Percentiles rank a stretch among this genome's conserved stretches.
Conservation (phyloP, 2,329 filamentous ascomycete genomes). For the Simplicillium sp. region DNA sequence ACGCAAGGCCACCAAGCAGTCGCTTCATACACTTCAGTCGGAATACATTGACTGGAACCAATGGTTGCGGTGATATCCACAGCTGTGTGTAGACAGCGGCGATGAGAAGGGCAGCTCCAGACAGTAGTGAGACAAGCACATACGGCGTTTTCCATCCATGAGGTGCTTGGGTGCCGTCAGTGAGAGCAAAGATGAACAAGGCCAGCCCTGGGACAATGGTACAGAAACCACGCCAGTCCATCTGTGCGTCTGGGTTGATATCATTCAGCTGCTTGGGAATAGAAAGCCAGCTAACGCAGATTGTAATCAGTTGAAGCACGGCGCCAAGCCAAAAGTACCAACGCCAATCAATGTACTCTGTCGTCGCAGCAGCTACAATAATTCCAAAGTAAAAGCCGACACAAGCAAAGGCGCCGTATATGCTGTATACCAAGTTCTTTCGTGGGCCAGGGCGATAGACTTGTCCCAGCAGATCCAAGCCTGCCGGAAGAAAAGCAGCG, state of each 20-base stretch:
- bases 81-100: conserved; percentile 53
- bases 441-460: conserved; percentile 60
- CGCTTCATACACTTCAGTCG: conserved; percentile 46
- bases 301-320: conserved; percentile 33
- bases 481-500: conserved; percentile 59
- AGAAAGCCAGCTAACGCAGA: conserved; percentile 30
- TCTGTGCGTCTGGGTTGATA: conserved; percentile 19
- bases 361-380: conserved; percentile 53
- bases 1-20: conserved; percentile 40
- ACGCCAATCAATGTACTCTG: conserved; percentile 51
- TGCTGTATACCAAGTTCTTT: conserved; percentile 56
- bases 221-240: conserved; percentile 52
- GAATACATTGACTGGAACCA: conserved; percentile 56
- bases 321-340: conserved; percentile 64
- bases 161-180: conserved; percentile 53
- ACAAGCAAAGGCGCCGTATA: conserved; percentile 49
- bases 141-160: conserved; percentile 56
- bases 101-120: conserved; percentile 44
- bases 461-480: conserved; percentile 60
- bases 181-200: conserved; percentile 58
- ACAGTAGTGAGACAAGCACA: conserved; percentile 48
- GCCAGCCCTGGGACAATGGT: conserved; percentile 49
- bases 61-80: conserved; percentile 47
- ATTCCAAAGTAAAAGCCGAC: conserved; percentile 56
- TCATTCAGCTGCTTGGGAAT: conserved; percentile 25